Evolutionary conservation across 768 basidiomycete genomes (phyloP).

Genomic region (Hygrophoropsis aurantiaca): DNA sequence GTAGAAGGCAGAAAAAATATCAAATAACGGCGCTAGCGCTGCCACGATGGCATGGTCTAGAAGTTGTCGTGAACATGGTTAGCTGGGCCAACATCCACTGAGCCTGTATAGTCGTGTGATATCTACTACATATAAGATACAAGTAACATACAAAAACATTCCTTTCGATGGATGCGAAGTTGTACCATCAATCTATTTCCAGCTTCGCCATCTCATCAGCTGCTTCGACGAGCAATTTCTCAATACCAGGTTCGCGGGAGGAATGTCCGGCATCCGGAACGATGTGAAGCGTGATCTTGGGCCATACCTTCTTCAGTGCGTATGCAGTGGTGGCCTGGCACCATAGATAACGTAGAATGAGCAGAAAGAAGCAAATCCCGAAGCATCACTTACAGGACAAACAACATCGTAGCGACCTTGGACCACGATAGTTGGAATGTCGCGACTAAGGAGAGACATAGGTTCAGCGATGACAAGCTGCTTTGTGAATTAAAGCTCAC

Average conservation of each 20-base stretch:
- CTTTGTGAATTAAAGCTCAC: constrained; percentile 38
- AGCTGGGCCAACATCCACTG: no score
- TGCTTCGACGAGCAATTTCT: constrained; percentile 69
- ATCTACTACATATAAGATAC: no score
- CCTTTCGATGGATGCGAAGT: no score
- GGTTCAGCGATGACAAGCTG: neutral
- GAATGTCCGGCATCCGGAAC: constrained; percentile 90
- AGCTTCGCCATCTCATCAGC: constrained; percentile 13
- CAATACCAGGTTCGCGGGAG: constrained; percentile 68
- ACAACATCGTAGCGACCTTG: constrained; percentile 91
- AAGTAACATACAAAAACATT: no score
- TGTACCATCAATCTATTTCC: no score
- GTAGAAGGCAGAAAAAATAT: no score
- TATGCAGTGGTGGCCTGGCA: constrained; percentile 75
- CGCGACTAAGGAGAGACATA: constrained; percentile 53
- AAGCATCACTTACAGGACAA: constrained; percentile 65
- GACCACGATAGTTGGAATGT: constrained; percentile 82
- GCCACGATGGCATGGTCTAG: no score
- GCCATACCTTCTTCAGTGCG: constrained; percentile 79
- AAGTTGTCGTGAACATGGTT: no score
- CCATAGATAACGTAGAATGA: neutral
- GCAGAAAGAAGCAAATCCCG: neutral
- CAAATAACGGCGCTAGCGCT: no score
- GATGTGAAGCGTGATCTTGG: constrained; percentile 71
- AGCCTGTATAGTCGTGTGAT: no score